phyloP scores from a whole-genome alignment of 129 eudicot species.

The Helianthus annuus region HanXRQr2.0-SUNRISE NC_035435.2:17235780-17236279 shows the following conservation, averaged over 20 bases:
- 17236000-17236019: background rate
- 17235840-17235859: too few relatives aligned
- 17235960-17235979: too few relatives aligned
- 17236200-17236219: slow-evolving; percentile 35
- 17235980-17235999: background rate
- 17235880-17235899: too few relatives aligned
- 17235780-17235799: too few relatives aligned
- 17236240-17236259: slow-evolving; percentile 23
- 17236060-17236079: slow-evolving; percentile 96
- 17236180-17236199: slow-evolving; percentile 79
- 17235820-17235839: too few relatives aligned
- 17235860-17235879: too few relatives aligned
- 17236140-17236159: slow-evolving; percentile 81
- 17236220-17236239: background rate
- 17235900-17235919: too few relatives aligned
- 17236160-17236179: slow-evolving; percentile 82
- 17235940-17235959: too few relatives aligned
- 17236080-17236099: slow-evolving; percentile 90
- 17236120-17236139: slow-evolving; percentile 74
- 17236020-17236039: background rate
- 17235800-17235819: too few relatives aligned
- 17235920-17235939: background rate
- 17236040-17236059: slow-evolving; percentile 27
- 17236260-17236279: slow-evolving; percentile 36
- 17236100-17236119: slow-evolving; percentile 83